A percentile compares a stretch with the other conserved stretches of the same genome.
Evolutionary conservation across 2,329 filamentous ascomycete genomes (phyloP).

Genomic region (Parascedosporium putredinis): DNA sequence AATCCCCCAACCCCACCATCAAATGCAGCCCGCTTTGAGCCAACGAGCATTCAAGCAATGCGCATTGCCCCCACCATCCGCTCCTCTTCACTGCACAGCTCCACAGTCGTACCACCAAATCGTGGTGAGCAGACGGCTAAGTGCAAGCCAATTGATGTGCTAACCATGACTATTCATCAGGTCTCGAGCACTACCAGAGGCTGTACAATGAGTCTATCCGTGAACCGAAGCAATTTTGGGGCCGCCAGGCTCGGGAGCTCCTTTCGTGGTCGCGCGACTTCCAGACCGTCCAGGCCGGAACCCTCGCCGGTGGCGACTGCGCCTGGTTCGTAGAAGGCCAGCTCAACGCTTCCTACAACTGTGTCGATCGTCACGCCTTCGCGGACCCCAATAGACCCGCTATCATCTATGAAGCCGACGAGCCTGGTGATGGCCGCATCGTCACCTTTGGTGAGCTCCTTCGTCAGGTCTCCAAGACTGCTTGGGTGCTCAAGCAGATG

Average conservation of each 20-base stretch:
- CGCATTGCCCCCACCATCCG: neutral
- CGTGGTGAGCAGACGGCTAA: too few species aligned
- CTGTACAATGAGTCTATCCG: slow-evolving; percentile 79
- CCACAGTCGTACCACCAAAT: too few species aligned
- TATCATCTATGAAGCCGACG: slow-evolving; percentile 98
- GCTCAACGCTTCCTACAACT: slow-evolving; percentile 95
- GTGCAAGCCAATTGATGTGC: neutral
- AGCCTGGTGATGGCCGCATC: slow-evolving; percentile 73
- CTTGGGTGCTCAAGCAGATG: slow-evolving; percentile 86
- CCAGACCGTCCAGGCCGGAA: slow-evolving; percentile 73
- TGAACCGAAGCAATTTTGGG: slow-evolving; percentile 86
- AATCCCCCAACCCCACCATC: slow-evolving; percentile 8
- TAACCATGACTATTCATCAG: slow-evolving; percentile 24
- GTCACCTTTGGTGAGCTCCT: slow-evolving; percentile 92
- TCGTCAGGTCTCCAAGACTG: slow-evolving; percentile 77
- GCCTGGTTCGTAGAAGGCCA: slow-evolving; percentile 93
- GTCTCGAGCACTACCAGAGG: slow-evolving; percentile 55
- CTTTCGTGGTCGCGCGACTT: slow-evolving; percentile 89
- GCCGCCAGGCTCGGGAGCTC: slow-evolving; percentile 70
- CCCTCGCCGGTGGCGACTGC: slow-evolving; percentile 67
- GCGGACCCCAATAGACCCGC: slow-evolving; percentile 87
- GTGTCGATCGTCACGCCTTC: slow-evolving; percentile 91
- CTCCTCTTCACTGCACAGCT: neutral
- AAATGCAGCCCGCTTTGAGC: slow-evolving; percentile 29
- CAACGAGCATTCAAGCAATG: slow-evolving; percentile 32